Evolutionary conservation across 352 stramenopile genomes (phyloP), one percentile per base, ranked within the genome.

Genomic region (Phytophthora agathidicida): DNA sequence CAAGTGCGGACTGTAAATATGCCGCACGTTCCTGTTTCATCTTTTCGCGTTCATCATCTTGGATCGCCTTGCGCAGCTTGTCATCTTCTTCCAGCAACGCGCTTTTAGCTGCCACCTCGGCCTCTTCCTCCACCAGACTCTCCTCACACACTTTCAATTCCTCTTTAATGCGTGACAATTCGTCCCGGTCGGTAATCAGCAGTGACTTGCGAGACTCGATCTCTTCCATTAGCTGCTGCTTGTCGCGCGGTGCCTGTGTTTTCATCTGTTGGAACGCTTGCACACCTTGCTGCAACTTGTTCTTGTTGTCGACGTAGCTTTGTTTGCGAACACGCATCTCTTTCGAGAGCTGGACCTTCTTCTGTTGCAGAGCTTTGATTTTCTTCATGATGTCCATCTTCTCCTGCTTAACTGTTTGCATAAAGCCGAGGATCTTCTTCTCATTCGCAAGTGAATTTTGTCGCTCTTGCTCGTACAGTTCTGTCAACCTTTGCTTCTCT

Each of bases 361-460:
- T 73, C 52, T 89, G 77, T 42, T 97, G 87, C 14, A 97, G 68
- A 31, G 55, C 60, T 50, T 96, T 95, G 50, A 97, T 86, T 26
- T 79, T 86, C 70, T 95, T 96, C 68, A 98, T 84, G 31, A 93
- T 87, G 39, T 90, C 86, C 63, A 96, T 88, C 51, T 97, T 97
- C 55, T 97, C 87, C 46, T 97, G 82, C 62, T 94, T 94, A 32
- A 96, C 83, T 1, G 85, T 93, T 60, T 94, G 80, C 87, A 97
- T 97, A 43, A 94, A 93, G 5, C 81, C 74, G 8, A 91, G 49
- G 41, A 97, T 94, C 49, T 89, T 88, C 26, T 74, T 83, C 27
- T 93, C 83, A 47, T 88, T 95, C 8, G 79, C 73, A 8, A 97
- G 65, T 24, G 86, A 95, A 35, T 95, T 93, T 30, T 89, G 65